Evolutionary conservation across 2,329 filamentous ascomycete species (phyloP), one percentile per base, ranked within the genome.

Genomic region (Phaeoacremonium minimum): DNA sequence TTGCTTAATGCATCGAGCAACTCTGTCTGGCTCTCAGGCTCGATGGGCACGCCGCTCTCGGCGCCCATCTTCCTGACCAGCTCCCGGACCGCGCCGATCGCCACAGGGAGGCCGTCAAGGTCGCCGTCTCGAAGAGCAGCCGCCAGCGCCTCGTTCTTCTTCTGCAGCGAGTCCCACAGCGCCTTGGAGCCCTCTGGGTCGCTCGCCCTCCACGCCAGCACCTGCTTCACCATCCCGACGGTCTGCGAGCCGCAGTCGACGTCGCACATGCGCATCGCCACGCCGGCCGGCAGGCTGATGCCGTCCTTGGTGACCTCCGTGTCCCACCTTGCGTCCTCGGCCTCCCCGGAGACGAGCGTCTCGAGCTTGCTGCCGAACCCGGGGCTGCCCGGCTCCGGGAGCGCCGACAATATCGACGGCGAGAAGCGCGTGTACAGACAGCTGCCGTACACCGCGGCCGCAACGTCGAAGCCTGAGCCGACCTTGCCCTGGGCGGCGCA

Each of bases 401-500:
- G 61, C 2, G 60, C 62, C 35, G 73, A 68, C 2, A 98, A 72
- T 11, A 95, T 70, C 0, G 73, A 67, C 0, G 93, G 90, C 0
- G 87, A 91, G 67, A 98, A 98, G n/a, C 93, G 83, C 15, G 85
- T 78, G 71, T 98, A 98, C 9, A 85, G 70, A 57, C 88, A 95
- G 13, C 87, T 90, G 13, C 93, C 93, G 59, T 88, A 96, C 13
- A 95, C 88, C 14, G 93, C 93, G 17, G 86, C 83, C 0, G 91
- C 93, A 35, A 98, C 85, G 57, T 98, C 93, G 58, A 98, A 98
- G 15, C 93, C 93, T 1, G 86, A 93, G 33, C 93, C 93, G 14
- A 98, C 83, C 63, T 98, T 98, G 16, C 93, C 93, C 66, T 98
- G 93, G 0, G 93, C 93, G 2, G 91, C 88, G 56, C 91, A 96